Base-by-base conservation (phyloP, 371 early-diverging fungal genomes). In the Mucor plumbeus region DNA sequence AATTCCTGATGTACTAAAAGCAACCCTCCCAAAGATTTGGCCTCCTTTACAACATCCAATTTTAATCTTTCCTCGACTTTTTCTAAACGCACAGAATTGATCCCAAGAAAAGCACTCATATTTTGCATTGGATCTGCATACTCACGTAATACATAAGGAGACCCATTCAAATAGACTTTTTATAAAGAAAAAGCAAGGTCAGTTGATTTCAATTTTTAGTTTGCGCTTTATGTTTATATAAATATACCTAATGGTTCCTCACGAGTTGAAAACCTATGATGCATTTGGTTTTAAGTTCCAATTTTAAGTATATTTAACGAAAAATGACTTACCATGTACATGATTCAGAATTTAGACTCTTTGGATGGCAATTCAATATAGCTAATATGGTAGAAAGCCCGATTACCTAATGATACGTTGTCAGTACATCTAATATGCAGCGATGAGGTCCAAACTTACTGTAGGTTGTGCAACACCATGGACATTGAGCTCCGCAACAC, bases 391-490 rank as follows among this genome's bases (percentile, higher is more conserved):
- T 90, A 13, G 82, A 75, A 50, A 90, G 78, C 8, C 92, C 91
- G 35, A 86, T 76, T 13, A 76, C 76, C 84, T 84, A 71, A 26
- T 17, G 5, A 7, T 8, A 5, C 21, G 9, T 19, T 11, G 53
- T 53, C 31, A 53, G 53, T 56, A 56, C 41, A 11, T 33, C 21
- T 21, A 34, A 47, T 2, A 0, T 47, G 48, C 48, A 47, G 10
- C 26, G 0, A 53, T 7, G 5, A 11, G 26, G 26, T 26, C 26
- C 11, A 38, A 38, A 14, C 50, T 68, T 78, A 84, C 84, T 7
- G 90, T 88, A 5, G 92, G 92, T 63, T 91, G 91, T 31, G 91
- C 89, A 40, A 87, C 88, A 47, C 92, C 92, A 68, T 83, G 87
- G 6, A 91, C 84, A 63, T 88, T 86, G 58, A 85, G 69, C 60